Conservation (phyloP, 768 basidiomycete species). For the Termitomyces sp. region DNA sequence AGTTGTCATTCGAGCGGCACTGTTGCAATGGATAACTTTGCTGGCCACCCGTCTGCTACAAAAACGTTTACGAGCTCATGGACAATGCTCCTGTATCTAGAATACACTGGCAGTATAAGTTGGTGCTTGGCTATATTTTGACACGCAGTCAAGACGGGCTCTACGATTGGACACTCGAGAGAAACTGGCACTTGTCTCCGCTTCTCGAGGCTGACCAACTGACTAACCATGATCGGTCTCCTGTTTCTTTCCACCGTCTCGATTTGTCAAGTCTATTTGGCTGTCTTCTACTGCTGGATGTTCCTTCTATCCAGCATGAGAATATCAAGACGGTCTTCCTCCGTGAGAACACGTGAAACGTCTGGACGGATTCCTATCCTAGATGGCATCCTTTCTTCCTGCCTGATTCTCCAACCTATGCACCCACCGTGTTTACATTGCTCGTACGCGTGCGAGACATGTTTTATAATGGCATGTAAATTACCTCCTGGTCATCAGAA, state of each 20-base stretch:
- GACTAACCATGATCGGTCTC: background rate
- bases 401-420: background rate
- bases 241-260: background rate
- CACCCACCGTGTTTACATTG: background rate
- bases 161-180: too few relatives aligned
- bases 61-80: background rate
- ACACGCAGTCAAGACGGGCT: background rate
- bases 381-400: background rate
- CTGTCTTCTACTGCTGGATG: background rate
- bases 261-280: background rate
- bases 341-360: conserved; percentile 6
- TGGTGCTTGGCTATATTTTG: background rate
- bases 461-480: background rate
- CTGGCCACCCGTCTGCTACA: background rate
- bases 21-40: too few relatives aligned
- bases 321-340: background rate
- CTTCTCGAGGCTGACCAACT: background rate
- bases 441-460: background rate
- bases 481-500: background rate
- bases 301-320: background rate
- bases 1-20: too few relatives aligned
- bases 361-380: background rate
- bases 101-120: background rate
- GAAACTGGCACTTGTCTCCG: background rate
- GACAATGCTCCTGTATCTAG: background rate